phyloP scores from a whole-genome alignment of 2,329 filamentous ascomycete species.

The Botrytis tulipae region DNA sequence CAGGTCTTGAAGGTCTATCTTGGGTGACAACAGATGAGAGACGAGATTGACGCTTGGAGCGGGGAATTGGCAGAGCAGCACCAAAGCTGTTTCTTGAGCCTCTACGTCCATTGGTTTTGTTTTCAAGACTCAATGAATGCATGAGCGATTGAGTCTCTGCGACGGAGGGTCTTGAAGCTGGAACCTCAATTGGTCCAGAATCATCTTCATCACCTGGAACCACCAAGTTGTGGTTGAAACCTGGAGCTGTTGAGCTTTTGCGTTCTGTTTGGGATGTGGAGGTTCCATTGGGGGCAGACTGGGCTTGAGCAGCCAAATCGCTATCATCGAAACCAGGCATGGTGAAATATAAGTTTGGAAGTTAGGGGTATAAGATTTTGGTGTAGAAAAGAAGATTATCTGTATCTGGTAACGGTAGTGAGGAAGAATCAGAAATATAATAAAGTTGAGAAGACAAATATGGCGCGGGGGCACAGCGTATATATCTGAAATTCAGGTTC shows the following conservation, averaged over 20 bases:
- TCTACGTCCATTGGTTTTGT: constrained; percentile 53
- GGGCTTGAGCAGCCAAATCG: constrained; percentile 48
- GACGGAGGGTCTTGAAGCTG: constrained; percentile 65
- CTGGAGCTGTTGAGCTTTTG: constrained; percentile 24
- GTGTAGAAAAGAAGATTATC: not conserved
- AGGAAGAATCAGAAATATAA: not conserved
- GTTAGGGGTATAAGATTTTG: not conserved
- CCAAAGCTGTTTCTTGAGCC: constrained; percentile 76
- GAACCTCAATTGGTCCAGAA: constrained; percentile 59
- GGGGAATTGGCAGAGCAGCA: constrained; percentile 68
- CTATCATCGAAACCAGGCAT: constrained; percentile 62
- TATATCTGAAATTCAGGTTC: constrained; percentile 32
- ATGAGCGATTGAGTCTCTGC: constrained; percentile 68
- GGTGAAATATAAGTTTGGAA: constrained; percentile 36
- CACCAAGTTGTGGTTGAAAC: constrained; percentile 19
- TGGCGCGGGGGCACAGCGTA: constrained; percentile 23
- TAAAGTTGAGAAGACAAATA: not conserved
- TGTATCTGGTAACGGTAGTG: not conserved
- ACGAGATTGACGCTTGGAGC: constrained; percentile 66
- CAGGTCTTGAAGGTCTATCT: constrained; percentile 49
- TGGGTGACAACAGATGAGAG: constrained; percentile 59
- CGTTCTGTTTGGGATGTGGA: constrained; percentile 29
- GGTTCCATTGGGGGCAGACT: constrained; percentile 24
- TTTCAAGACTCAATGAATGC: constrained; percentile 70
- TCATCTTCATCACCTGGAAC: constrained; percentile 13